phyloP scores from a whole-genome alignment of 1,284 basidiomycete species.

The Irpex sp. region DNA sequence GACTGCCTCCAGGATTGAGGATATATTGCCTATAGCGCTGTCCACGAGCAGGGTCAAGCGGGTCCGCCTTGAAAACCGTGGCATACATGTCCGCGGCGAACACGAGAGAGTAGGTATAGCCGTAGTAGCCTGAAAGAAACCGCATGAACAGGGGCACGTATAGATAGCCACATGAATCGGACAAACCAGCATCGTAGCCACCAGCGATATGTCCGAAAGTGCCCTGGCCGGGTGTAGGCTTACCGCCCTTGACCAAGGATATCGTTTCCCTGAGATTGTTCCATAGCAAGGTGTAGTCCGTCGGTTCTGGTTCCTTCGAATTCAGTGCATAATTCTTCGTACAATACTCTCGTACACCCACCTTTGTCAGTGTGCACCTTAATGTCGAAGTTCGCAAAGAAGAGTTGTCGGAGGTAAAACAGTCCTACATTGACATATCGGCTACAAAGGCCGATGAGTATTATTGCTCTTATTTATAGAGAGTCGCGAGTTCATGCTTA shows the following conservation, averaged over 20 bases:
- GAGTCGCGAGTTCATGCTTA: conserved; percentile 21
- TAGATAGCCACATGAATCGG: neutral
- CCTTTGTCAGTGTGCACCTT: conserved; percentile 72
- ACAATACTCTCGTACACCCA: conserved; percentile 19
- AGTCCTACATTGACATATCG: conserved; percentile 80
- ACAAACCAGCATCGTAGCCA: conserved; percentile 67
- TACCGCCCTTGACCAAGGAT: conserved; percentile 61
- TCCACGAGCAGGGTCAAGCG: conserved; percentile 61
- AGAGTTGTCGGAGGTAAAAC: conserved; percentile 77
- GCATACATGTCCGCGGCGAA: conserved; percentile 81
- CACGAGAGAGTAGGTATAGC: conserved; percentile 69
- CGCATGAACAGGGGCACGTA: neutral
- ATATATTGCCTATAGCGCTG: conserved; percentile 37
- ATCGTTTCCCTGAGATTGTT: conserved; percentile 63
- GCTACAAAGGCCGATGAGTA: conserved; percentile 30
- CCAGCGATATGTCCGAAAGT: conserved; percentile 71
- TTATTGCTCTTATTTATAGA: neutral
- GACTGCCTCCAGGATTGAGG: conserved; percentile 49
- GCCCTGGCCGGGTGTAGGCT: conserved; percentile 64
- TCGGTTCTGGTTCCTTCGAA: conserved; percentile 38
- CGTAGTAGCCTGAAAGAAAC: conserved; percentile 17
- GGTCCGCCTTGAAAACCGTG: conserved; percentile 75
- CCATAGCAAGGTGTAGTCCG: conserved; percentile 75
- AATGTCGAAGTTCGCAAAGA: conserved; percentile 80
- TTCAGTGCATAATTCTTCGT: neutral